A percentile compares a stretch with the other conserved stretches of the same genome.
These are phyloP conservation scores for Usnea hakonensis DNA, from an alignment of 495 filamentous ascomycete species.

Conservation along the genomic window DNA sequence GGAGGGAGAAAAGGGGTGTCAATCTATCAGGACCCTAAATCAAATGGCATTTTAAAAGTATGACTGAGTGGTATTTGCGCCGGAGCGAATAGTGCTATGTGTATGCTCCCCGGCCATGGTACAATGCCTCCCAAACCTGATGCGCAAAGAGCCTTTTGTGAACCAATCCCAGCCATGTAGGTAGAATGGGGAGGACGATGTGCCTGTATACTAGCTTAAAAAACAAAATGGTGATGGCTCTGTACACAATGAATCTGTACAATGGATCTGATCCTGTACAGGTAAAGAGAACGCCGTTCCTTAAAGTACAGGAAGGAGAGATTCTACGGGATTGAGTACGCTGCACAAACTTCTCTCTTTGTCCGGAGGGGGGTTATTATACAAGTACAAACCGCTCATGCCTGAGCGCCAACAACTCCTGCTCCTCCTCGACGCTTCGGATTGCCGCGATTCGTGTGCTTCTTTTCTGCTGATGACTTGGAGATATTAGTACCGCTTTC, in stretches of 20 bases:
- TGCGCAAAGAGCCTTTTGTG: neutral
- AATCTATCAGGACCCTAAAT: no score
- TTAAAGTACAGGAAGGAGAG: neutral
- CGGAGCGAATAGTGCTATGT: neutral
- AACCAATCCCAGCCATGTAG: neutral
- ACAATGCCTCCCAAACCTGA: constrained; percentile 12
- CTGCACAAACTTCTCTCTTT: neutral
- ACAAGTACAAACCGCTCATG: neutral
- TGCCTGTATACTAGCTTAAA: neutral
- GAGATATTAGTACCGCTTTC: constrained; percentile 59
- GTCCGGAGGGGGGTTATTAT: neutral
- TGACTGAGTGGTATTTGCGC: neutral
- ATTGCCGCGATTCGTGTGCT: constrained; percentile 58
- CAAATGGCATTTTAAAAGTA: neutral
- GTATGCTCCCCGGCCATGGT: constrained; percentile 10
- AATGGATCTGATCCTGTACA: neutral
- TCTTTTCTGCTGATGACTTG: constrained; percentile 57
- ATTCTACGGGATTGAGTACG: neutral
- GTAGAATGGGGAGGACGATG: neutral
- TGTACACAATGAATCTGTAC: no score
- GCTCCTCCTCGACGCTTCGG: constrained; percentile 58
- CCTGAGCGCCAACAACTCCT: constrained; percentile 7
- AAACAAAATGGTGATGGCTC: neutral
- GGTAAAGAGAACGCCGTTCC: neutral
- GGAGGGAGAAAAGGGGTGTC: no score